Conservation (phyloP, 2,329 filamentous ascomycete species). For the Aaosphaeria pasadenensis region DNA sequence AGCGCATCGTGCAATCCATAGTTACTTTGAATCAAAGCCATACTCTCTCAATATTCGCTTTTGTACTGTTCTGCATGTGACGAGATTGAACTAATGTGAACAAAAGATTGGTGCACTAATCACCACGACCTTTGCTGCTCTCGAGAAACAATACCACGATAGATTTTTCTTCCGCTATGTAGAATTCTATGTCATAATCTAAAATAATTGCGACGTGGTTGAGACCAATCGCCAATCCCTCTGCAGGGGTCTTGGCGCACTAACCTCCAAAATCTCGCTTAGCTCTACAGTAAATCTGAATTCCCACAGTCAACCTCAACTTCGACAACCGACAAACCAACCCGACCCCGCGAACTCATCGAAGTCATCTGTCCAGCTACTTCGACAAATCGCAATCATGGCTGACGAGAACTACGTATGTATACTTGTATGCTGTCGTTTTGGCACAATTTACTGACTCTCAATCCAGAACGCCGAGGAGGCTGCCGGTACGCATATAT, state of each 20-base stretch:
- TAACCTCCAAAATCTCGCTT: background rate
- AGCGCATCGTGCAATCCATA: constrained; percentile 9
- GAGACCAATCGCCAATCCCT: too few species aligned
- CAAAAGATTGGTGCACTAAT: background rate
- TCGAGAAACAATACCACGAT: too few species aligned
- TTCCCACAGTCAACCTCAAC: constrained; percentile 4
- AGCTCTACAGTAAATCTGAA: background rate
- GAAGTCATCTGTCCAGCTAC: constrained; percentile 42
- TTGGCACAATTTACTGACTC: constrained; percentile 17
- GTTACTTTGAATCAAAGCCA: constrained; percentile 36
- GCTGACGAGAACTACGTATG: constrained; percentile 86
- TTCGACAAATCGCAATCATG: constrained; percentile 64
- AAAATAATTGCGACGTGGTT: too few species aligned
- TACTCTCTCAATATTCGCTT: constrained; percentile 9
- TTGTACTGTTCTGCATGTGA: background rate
- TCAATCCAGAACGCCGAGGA: constrained; percentile 80
- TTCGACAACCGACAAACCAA: constrained; percentile 21
- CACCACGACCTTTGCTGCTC: too few species aligned
- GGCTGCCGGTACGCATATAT: constrained; percentile 67
- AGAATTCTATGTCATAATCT: too few species aligned
- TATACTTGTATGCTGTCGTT: constrained; percentile 31
- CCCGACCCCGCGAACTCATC: constrained; percentile 27
- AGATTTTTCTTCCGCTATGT: too few species aligned
- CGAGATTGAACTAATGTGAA: background rate
- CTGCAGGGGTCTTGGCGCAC: too few species aligned